Base-by-base conservation (phyloP, 345 rosid species). In the Cardamine occulta region DNA sequence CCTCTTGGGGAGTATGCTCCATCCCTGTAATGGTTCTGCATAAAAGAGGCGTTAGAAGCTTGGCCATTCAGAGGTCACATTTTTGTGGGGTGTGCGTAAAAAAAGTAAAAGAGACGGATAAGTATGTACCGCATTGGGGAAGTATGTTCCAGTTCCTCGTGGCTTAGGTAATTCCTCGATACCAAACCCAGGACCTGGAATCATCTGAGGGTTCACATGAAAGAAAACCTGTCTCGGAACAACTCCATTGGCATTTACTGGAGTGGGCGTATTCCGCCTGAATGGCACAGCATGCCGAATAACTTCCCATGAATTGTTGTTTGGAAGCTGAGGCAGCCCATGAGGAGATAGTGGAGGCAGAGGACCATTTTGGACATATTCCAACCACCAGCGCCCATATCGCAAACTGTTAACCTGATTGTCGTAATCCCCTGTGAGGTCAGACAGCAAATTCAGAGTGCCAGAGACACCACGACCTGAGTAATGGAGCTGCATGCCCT, bases 81-180 rank as follows among this genome's bases (percentile, higher is more conserved):
- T 29, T 35, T 3, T n/a, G 32, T 14, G 18, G 35, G 12, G 61
- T 76, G 44, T 28, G 23, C 1, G 34, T 54, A 48, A 24, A 66
- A 64, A 44, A 64, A 51, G 70, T 29, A 42, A 54, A 35, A 75
- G 66, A 77, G 74, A 42, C 21, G 12, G 24, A 64, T 55, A 74
- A 74, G 59, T 72, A 74, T 8, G 55, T 88, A 89, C 94, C 88
- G 77, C 70, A 74, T 83, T 88, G 44, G 91, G 89, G 51, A 93
- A 85, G 84, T 89, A 93, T 29, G 96, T 93, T 75, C 97, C 98
- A 11, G 91, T 93, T 77, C 96, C 98, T 29, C 93, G 82, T 48
- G 86, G 90, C 83, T 85, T 93, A 54, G 87, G 77, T 80, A 81
- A 58, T 66, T 90, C 98, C 67, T 93, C 91, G 26, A 86, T 76